phyloP scores from a whole-genome alignment of 345 rosid species.

The Mercurialis annua region DNA sequence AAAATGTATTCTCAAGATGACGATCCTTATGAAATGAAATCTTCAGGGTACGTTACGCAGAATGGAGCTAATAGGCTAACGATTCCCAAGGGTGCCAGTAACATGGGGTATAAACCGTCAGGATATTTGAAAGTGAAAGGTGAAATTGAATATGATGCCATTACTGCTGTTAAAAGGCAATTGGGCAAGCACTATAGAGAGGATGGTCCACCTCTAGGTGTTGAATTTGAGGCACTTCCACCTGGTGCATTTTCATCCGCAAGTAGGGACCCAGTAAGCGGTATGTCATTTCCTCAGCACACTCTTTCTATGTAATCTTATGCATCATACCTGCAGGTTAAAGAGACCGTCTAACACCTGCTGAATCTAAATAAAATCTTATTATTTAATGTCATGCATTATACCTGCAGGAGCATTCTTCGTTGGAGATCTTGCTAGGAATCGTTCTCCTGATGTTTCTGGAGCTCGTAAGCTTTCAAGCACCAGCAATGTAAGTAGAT shows the following conservation, averaged over 20 bases:
- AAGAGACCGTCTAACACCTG: too few relatives aligned
- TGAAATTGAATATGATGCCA: constrained; percentile 64
- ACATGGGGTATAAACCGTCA: constrained; percentile 54
- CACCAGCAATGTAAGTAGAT: constrained; percentile 55
- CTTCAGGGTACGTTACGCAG: constrained; percentile 31
- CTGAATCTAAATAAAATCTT: too few relatives aligned
- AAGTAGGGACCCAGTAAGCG: constrained; percentile 41
- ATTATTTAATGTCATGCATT: too few relatives aligned
- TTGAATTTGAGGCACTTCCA: constrained; percentile 77
- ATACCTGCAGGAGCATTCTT: constrained; percentile 49
- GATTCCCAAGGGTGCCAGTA: constrained; percentile 36
- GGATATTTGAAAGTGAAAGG: constrained; percentile 87
- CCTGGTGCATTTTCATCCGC: constrained; percentile 81
- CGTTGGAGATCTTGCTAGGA: constrained; percentile 49
- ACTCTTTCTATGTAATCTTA: constrained; percentile 14
- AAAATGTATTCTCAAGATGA: constrained; percentile 40
- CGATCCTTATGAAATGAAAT: constrained; percentile 34
- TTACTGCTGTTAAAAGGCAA: constrained; percentile 77
- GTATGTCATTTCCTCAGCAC: constrained; percentile 35
- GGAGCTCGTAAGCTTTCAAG: constrained; percentile 40
- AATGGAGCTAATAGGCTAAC: constrained; percentile 30
- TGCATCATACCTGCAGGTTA: neutral
- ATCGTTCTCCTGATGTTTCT: constrained; percentile 42
- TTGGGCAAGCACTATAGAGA: constrained; percentile 70
- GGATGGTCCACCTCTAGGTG: constrained; percentile 79